Base-by-base conservation (phyloP, 2,329 filamentous ascomycete genomes). In the Coleophoma eucalyptorum region DNA sequence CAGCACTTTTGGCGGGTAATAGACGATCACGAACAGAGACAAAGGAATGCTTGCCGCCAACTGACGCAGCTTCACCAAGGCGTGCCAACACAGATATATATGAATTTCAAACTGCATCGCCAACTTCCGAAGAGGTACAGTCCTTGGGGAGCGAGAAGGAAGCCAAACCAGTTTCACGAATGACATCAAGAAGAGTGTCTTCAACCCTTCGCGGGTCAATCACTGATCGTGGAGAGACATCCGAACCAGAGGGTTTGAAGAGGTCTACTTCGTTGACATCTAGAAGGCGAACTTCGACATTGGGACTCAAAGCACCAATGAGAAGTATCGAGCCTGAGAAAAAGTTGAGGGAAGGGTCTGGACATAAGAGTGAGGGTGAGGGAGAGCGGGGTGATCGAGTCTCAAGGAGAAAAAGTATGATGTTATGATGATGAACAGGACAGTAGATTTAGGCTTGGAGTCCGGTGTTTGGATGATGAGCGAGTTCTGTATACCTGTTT, bases 321-420 rank as follows among this genome's bases (percentile, higher is more conserved):
- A 43, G 43, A 34, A 52, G 50, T 33, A 46, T 47, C 3, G 54
- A 55, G 8, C 40, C 45, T 15, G 35, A 32, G 11, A 26, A 26
- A 57, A 56, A 12, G 49, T 53, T n/a, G 35, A 43, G 11, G 56
- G 55, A 10, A 33, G 15, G 7, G 59, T 60, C 3, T 60, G 51
- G 37, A 53, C 43, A 3, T 49, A 59, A 26, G 58, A 58, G 43
- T 56, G 55, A 46, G 51, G 56, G 7, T 44, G 46, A 2, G 59
- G 60, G 35, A 53, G 50, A 6, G 38, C 47, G 63, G 48, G 55
- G 54, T 43, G 63, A 65, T 19, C 58, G 65, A 32, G 56, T 65
- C 13, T 55, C 59, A 43, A 56, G 65, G 41, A 63, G 65, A 47
- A 59, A 62, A 53, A 67, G 65, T 47, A 67, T 65, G 65, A 66